Conservation (phyloP, 2,329 filamentous ascomycete species). For the Zopfia rhizophila region DNA sequence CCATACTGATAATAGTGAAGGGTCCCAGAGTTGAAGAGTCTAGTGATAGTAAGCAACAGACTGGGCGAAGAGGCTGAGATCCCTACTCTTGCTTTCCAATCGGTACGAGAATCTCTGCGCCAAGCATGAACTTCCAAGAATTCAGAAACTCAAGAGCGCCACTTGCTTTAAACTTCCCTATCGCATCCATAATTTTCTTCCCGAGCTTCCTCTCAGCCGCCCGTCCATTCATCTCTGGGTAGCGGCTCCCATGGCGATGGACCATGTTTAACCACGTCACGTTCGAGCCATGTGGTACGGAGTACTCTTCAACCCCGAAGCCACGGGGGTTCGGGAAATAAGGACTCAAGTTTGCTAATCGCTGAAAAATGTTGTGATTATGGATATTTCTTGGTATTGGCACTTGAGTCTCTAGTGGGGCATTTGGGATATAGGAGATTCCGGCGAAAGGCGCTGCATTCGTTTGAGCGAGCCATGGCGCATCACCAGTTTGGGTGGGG, state of each 20-base stretch:
- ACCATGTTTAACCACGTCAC: slow-evolving; percentile 79
- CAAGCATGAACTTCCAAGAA: slow-evolving; percentile 74
- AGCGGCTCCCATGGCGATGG: slow-evolving; percentile 77
- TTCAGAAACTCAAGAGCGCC: slow-evolving; percentile 74
- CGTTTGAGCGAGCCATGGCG: slow-evolving; percentile 77
- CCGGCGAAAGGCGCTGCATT: slow-evolving; percentile 70
- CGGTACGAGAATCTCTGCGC: slow-evolving; percentile 76
- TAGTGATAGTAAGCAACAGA: slow-evolving; percentile 2
- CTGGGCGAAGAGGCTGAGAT: not conserved
- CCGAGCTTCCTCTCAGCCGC: slow-evolving; percentile 66
- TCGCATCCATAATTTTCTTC: slow-evolving; percentile 66
- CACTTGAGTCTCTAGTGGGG: slow-evolving; percentile 75
- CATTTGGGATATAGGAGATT: slow-evolving; percentile 73
- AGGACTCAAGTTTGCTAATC: slow-evolving; percentile 75
- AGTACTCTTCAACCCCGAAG: slow-evolving; percentile 78
- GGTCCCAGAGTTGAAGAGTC: slow-evolving; percentile 73
- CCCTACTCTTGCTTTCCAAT: slow-evolving; percentile 72
- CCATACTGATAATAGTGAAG: slow-evolving; percentile 79
- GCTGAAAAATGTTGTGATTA: slow-evolving; percentile 74
- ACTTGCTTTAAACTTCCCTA: slow-evolving; percentile 65
- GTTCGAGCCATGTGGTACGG: slow-evolving; percentile 72
- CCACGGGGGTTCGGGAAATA: slow-evolving; percentile 75
- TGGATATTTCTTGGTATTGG: slow-evolving; percentile 69
- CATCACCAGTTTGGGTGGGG: slow-evolving; percentile 74
- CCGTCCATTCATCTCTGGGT: slow-evolving; percentile 70